Percentiles rank a stretch among this genome's conserved stretches.
Conservation (phyloP, 2,329 filamentous ascomycete genomes). For the Arthrobotrys sinensis region DNA sequence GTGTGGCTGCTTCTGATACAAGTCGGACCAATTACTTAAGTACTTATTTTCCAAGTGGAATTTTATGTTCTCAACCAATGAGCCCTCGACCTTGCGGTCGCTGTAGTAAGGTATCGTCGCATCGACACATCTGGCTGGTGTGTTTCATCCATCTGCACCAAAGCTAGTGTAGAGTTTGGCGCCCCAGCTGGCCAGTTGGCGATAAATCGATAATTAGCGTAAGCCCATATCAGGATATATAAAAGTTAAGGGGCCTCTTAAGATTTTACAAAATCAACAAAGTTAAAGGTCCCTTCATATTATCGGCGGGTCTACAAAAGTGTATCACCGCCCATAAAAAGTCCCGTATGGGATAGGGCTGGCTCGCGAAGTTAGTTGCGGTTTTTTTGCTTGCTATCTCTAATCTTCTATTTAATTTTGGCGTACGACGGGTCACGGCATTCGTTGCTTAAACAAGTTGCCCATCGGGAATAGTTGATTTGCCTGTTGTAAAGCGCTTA, state of each 20-base stretch:
- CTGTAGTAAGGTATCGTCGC: conserved; percentile 72
- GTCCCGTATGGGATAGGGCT: conserved; percentile 73
- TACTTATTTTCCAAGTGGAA: no score
- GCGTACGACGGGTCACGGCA: conserved; percentile 68
- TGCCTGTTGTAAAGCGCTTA: conserved; percentile 73
- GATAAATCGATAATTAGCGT: neutral
- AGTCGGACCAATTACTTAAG: no score
- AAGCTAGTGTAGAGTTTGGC: conserved; percentile 73
- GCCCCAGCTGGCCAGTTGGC: conserved; percentile 46
- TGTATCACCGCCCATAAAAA: conserved; percentile 75
- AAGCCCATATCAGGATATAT: no score
- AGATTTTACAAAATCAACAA: conserved; percentile 72
- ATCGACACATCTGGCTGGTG: conserved; percentile 74
- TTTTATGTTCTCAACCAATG: no score
- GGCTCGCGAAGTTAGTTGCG: conserved; percentile 72
- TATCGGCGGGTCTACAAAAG: conserved; percentile 72
- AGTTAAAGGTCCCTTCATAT: conserved; percentile 72
- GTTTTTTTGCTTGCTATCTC: conserved; percentile 70
- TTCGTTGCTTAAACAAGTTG: conserved; percentile 73
- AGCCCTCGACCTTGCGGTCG: conserved; percentile 63
- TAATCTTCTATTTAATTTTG: conserved; percentile 70
- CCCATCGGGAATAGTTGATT: conserved; percentile 73
- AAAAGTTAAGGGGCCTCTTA: neutral
- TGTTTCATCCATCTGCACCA: conserved; percentile 74
- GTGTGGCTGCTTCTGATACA: neutral